Evolutionary conservation across 129 eudicot genomes (phyloP).

Genomic region (Flaveria ramosissima): DNA sequence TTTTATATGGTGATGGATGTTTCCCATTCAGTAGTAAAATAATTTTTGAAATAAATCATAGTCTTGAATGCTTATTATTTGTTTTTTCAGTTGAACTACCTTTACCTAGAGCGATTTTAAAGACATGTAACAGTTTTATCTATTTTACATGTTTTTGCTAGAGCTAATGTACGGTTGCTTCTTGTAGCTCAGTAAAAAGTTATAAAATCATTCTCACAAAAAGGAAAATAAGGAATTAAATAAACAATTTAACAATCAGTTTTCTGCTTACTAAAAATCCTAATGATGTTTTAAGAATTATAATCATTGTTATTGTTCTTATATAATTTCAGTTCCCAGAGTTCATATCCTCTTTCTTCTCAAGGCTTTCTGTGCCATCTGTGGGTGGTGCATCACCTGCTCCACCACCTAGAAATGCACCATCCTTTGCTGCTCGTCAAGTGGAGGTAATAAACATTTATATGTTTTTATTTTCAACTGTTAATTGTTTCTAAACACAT

Average conservation of each 20-base stretch:
- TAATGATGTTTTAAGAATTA: constrained; percentile 12
- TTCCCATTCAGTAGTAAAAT: neutral
- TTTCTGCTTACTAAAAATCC: neutral
- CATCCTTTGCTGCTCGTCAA: constrained; percentile 57
- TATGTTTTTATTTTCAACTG: neutral
- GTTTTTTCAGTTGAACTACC: neutral
- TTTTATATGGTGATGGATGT: neutral
- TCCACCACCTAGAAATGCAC: constrained; percentile 60
- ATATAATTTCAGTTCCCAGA: constrained; percentile 72
- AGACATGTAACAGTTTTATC: neutral
- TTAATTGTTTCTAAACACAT: neutral
- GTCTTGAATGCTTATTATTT: neutral
- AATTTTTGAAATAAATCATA: neutral
- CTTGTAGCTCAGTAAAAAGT: constrained; percentile 18
- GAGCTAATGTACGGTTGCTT: neutral
- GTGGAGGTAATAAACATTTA: constrained; percentile 62
- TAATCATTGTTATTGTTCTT: neutral
- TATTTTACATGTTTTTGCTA: neutral
- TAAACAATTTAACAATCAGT: constrained; percentile 13
- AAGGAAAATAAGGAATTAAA: neutral
- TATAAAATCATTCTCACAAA: neutral
- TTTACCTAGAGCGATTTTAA: neutral
- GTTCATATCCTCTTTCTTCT: constrained; percentile 73
- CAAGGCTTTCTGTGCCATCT: constrained; percentile 82
- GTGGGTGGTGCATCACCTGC: constrained; percentile 57